Base-by-base conservation (phyloP, 768 basidiomycete species). In the Nevesoporus exiguus region DNA sequence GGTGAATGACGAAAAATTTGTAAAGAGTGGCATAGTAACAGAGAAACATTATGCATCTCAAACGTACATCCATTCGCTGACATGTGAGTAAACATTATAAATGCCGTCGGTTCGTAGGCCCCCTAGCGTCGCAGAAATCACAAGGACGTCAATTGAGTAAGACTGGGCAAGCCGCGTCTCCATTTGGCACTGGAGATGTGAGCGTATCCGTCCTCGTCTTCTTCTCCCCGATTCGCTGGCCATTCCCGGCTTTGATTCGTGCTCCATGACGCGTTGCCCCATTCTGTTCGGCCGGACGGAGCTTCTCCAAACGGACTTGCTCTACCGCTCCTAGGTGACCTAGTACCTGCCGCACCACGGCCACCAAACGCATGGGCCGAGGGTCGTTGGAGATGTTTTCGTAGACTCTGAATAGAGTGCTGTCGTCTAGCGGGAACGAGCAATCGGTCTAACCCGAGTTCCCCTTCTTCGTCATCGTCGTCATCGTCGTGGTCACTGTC, bases 401-500 rank as follows among this genome's bases (percentile, higher is more conserved):
- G 75, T 52, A 90, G 71, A 65, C 86, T 88, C 60, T 76, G 80
- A 57, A 90, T 89, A 17, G 87, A 88, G 55, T 83, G 78, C 63
- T 90, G 88, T 25, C 88, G 76, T 65, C 83, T 86, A 19, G 88
- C 78, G 8, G 82, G 85, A 25, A 86, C 81, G 33, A 90, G 80
- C 51, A 90, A 76, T 25, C 78, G 77, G 15, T 85, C 83, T 37
- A 90, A 74, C 62, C 83, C 79, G 43, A 88, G 71, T 62, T 88
- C 88, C 15, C 75, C 77, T 37, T 80, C 81, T 14, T 80, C 77
- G 8, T 79, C 78, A 4, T 74, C 74, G 1, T 77, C 77, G 3
- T 74, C 64, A 5, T 60, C 58, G 2, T 71, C 70, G 2, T 71
- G 71, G 42, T 66, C 69, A 25, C 67, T 64, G 19, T 66, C 64